Percentiles rank a stretch among this genome's conserved stretches.
Conservation (phyloP, 1,139 yeast species). For the Yamadazyma epiphylla region DNA sequence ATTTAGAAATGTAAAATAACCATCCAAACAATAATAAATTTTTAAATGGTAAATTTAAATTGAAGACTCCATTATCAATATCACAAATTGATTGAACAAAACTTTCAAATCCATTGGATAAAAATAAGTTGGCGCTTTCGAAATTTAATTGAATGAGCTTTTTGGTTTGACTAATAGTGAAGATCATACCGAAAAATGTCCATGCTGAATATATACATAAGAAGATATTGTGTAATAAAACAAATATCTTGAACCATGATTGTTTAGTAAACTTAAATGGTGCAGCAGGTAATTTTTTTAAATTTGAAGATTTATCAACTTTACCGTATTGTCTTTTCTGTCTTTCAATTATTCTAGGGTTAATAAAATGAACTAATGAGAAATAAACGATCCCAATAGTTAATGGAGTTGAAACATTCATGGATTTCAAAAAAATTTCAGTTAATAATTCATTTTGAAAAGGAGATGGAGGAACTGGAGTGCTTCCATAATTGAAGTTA, state of each 20-base stretch:
- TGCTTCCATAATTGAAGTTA: slow-evolving; percentile 27
- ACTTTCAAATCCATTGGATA: slow-evolving; percentile 16
- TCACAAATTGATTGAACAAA: slow-evolving; percentile 64
- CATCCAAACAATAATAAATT: slow-evolving; percentile 47
- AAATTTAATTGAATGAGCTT: slow-evolving; percentile 19
- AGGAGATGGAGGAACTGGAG: slow-evolving; percentile 36
- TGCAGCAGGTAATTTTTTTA: slow-evolving; percentile 47
- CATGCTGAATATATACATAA: slow-evolving; percentile 66
- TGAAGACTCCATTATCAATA: slow-evolving; percentile 60
- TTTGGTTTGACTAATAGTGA: slow-evolving; percentile 42
- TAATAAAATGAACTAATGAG: slow-evolving; percentile 52
- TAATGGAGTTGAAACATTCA: slow-evolving; percentile 48
- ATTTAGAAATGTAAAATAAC: slow-evolving; percentile 69
- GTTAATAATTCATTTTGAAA: slow-evolving; percentile 26
- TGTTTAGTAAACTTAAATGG: slow-evolving; percentile 52
- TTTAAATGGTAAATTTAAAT: slow-evolving; percentile 35
- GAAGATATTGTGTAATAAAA: slow-evolving; percentile 58
- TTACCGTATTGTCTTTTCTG: slow-evolving; percentile 23
- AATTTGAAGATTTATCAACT: slow-evolving; percentile 12
- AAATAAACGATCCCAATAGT: slow-evolving; percentile 61
- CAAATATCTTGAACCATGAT: slow-evolving; percentile 48
- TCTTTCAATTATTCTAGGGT: slow-evolving; percentile 36
- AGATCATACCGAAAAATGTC: slow-evolving; percentile 68
- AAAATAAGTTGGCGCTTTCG: slow-evolving; percentile 8
- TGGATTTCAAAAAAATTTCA: slow-evolving; percentile 24